Evolutionary conservation across 306 rosid species (phyloP).

Genomic region (Acacia acuminata): DNA sequence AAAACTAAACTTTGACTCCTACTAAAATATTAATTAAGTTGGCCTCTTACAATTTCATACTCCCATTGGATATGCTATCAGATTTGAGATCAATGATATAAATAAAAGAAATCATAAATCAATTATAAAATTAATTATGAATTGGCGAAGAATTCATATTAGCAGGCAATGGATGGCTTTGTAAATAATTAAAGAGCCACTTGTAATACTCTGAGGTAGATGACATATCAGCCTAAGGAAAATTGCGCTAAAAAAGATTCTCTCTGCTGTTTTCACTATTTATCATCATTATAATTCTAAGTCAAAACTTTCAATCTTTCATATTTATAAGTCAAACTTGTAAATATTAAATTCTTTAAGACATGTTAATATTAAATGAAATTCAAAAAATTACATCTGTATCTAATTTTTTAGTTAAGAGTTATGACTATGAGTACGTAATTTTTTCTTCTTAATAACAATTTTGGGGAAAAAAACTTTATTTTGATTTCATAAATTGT

Average conservation of each 20-base stretch:
- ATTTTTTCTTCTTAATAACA: too few relatives aligned
- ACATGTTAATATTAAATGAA: too few relatives aligned
- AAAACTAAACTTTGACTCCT: neutral
- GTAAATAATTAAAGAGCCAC: slow-evolving; percentile 4
- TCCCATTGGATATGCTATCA: neutral
- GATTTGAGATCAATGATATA: too few relatives aligned
- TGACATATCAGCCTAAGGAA: neutral
- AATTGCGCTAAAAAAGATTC: neutral
- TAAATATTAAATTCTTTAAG: neutral
- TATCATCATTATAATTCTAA: neutral
- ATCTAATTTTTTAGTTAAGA: too few relatives aligned
- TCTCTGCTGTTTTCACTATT: neutral
- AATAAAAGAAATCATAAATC: neutral
- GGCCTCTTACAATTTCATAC: neutral
- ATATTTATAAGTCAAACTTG: neutral
- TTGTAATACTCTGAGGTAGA: neutral
- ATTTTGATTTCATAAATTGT: too few relatives aligned
- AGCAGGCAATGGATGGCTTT: neutral
- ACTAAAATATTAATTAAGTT: neutral
- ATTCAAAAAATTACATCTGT: too few relatives aligned
- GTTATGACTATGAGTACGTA: too few relatives aligned
- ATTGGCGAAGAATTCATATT: neutral
- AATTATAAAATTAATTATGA: neutral
- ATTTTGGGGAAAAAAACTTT: too few relatives aligned
- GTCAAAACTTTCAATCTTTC: too few relatives aligned